Evolutionary conservation across 1,139 yeast species (phyloP), one percentile per base, ranked within the genome.

Genomic region (Pneumocystis carinii): DNA sequence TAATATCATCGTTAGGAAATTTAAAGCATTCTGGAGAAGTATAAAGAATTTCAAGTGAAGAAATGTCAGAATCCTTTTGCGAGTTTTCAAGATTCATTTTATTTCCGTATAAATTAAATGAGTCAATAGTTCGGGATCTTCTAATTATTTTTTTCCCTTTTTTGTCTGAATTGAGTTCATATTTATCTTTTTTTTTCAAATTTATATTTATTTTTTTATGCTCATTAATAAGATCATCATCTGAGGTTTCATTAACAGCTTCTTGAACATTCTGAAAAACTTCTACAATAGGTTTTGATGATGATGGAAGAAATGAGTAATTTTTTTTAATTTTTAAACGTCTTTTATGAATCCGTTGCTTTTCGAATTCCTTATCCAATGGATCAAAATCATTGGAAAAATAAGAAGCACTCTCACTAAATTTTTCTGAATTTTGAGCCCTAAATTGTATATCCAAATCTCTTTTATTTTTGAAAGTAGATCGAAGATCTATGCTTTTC

Each of bases 211-310:
- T 68, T 48, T 61, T 66, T 29, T 62, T 67, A 6, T 66, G 64
- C 61, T 59, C 65, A 2, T 37, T 64, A 37, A 63, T 67, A 7
- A 66, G 68, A 6, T 67, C 66, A 37, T 72, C 69, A 66, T 73
- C 77, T 19, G 73, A 73, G 38, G 75, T 76, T 19, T 75, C 78
- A 38, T 71, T 74, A 8, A 89, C 96, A 0, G 95, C 97, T 74
- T 90, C 97, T 68, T 86, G 86, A 48, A 89, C 94, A 70, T 88
- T 86, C 68, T 88, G 86, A 72, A 87, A 92, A 37, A 94, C 87
- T 69, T 90, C 97, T 37, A 90, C 97, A 64, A 88, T 86, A 0
- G 98, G 97, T 66, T 82, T 84, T 3, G 95, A 85, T 2, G 84
- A 82, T 35, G 85, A 84, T 64, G 89, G 83, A 1, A 94, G 92